Conservation (phyloP, 805 yeast species). For the Komagataella pseudopastoris region DNA sequence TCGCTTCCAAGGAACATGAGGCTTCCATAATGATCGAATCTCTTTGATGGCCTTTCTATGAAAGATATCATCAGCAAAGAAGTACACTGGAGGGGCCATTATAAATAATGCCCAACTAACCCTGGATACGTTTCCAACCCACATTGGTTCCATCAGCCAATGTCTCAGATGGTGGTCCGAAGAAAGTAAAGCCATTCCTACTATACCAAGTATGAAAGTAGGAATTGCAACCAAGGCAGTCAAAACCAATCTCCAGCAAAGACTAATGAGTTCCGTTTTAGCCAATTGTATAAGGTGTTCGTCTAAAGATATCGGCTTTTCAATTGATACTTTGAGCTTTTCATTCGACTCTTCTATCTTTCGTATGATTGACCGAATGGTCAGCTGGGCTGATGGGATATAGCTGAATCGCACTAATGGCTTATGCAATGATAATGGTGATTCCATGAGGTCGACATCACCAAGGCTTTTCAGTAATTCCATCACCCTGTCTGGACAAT, state of each 20-base stretch:
- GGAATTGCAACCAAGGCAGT: constrained; percentile 45
- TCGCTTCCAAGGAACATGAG: constrained; percentile 37
- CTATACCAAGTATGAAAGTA: constrained; percentile 53
- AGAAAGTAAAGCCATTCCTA: constrained; percentile 52
- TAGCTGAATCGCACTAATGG: constrained; percentile 57
- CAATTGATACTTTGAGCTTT: constrained; percentile 34
- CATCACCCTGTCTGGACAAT: constrained; percentile 50
- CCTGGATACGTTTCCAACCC: constrained; percentile 49
- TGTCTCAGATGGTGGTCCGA: constrained; percentile 23
- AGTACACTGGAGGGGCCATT: constrained; percentile 60
- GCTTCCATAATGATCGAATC: constrained; percentile 40
- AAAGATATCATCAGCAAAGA: constrained; percentile 62
- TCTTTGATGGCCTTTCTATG: constrained; percentile 56
- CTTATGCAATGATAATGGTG: constrained; percentile 36
- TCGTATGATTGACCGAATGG: constrained; percentile 40
- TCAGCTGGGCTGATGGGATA: constrained; percentile 37
- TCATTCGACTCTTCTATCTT: constrained; percentile 32
- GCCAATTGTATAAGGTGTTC: constrained; percentile 45
- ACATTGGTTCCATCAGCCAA: constrained; percentile 49
- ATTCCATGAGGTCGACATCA: constrained; percentile 39
- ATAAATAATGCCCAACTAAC: constrained; percentile 54
- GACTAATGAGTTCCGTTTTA: constrained; percentile 28
- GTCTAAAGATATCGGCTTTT: constrained; percentile 44
- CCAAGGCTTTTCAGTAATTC: constrained; percentile 38
- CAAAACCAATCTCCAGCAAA: constrained; percentile 31